phyloP scores from a whole-genome alignment of 2,329 filamentous ascomycete species.

The Ophiostoma sp. region DNA sequence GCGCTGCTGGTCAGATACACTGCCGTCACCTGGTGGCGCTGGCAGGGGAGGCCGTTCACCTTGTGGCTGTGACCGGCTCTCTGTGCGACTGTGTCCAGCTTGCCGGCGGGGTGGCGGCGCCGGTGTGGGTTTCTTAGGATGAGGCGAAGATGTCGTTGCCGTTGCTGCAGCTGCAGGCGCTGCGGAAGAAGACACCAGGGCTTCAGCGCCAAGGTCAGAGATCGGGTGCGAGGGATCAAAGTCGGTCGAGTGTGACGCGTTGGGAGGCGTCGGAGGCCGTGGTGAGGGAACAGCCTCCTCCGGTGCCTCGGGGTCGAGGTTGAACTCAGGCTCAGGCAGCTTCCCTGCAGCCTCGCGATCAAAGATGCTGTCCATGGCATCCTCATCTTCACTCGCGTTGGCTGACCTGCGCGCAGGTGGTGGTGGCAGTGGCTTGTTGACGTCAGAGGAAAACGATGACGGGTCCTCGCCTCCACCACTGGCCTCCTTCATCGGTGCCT shows the following conservation, averaged over 20 bases:
- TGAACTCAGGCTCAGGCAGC: slow-evolving; percentile 51
- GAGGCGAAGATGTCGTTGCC: not conserved
- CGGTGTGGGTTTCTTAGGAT: slow-evolving; percentile 37
- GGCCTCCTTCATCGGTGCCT: slow-evolving; percentile 15
- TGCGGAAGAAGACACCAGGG: not conserved
- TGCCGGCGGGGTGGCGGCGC: slow-evolving; percentile 55
- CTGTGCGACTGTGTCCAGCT: slow-evolving; percentile 46
- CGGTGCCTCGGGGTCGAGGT: slow-evolving; percentile 30
- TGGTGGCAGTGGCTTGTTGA: slow-evolving; percentile 64
- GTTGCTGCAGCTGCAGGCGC: not conserved
- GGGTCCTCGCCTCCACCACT: slow-evolving; percentile 30
- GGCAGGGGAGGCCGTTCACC: slow-evolving; percentile 7
- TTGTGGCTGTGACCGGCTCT: slow-evolving; percentile 39
- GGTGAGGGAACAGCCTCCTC: slow-evolving; percentile 27
- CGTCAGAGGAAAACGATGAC: slow-evolving; percentile 48
- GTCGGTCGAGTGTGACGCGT: slow-evolving; percentile 37
- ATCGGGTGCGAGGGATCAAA: slow-evolving; percentile 19
- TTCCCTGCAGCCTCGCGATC: slow-evolving; percentile 57
- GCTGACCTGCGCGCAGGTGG: slow-evolving; percentile 49
- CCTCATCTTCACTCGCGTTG: slow-evolving; percentile 51
- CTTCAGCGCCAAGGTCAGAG: slow-evolving; percentile 15
- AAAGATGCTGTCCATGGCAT: slow-evolving; percentile 50
- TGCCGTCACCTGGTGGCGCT: slow-evolving; percentile 21
- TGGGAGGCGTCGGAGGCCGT: slow-evolving; percentile 45
- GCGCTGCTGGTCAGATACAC: not conserved